Evolutionary conservation across 2,329 filamentous ascomycete species (phyloP).

Genomic region (Coniochaeta prunicola): DNA sequence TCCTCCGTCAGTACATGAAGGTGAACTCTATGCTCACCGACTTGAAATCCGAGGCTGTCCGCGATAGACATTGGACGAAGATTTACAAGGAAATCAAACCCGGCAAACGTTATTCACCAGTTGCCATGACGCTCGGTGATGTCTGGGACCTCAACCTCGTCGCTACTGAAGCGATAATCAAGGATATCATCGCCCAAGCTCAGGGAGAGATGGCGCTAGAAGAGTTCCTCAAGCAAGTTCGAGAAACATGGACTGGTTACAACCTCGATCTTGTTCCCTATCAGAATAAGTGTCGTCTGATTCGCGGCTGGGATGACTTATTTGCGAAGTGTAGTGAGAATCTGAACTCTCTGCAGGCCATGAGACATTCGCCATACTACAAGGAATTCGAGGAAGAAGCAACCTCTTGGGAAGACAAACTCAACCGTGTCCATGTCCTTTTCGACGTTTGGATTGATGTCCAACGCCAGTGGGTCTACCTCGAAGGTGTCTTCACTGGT

Average conservation of each 20-base stretch:
- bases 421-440: slow-evolving; percentile 93
- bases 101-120: slow-evolving; percentile 85
- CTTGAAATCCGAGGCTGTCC: slow-evolving; percentile 91
- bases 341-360: slow-evolving; percentile 92
- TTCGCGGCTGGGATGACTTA: slow-evolving; percentile 95
- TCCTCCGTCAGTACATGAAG: slow-evolving; percentile 81
- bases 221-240: slow-evolving; percentile 93
- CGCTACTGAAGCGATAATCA: slow-evolving; percentile 79
- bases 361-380: slow-evolving; percentile 98
- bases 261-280: slow-evolving; percentile 92
- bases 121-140: slow-evolving; percentile 93
- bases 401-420: slow-evolving; percentile 92
- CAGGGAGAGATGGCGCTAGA: slow-evolving; percentile 98
- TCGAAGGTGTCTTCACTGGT: slow-evolving; percentile 97
- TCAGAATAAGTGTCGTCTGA: slow-evolving; percentile 95
- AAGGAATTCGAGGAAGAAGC: slow-evolving; percentile 99
- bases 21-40: slow-evolving; percentile 84
- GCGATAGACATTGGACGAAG: slow-evolving; percentile 94
- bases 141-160: slow-evolving; percentile 96
- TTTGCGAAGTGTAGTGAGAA: slow-evolving; percentile 99
- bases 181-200: slow-evolving; percentile 89
- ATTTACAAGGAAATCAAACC: slow-evolving; percentile 96
- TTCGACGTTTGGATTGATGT: slow-evolving; percentile 99
- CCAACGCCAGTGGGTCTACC: slow-evolving; percentile 99
- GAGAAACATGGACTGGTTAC: slow-evolving; percentile 95